These are phyloP conservation scores for Hypoxylon sp. DNA, from an alignment of 2,329 filamentous ascomycete species.

Conservation along the genomic window DNA sequence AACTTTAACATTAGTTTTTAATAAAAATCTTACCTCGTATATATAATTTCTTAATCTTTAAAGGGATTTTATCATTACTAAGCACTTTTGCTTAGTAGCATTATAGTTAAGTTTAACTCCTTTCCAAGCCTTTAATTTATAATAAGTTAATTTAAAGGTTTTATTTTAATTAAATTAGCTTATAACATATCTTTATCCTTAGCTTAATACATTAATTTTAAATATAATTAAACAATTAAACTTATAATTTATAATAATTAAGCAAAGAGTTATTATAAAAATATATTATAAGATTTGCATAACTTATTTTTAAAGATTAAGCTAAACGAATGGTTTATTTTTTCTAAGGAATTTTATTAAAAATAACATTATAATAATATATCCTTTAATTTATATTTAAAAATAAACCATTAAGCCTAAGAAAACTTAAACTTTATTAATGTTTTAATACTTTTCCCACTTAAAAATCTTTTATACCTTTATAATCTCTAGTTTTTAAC, in stretches of 20 bases:
- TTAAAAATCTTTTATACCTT: background rate
- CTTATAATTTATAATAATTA: too few species aligned
- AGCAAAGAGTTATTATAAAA: too few species aligned
- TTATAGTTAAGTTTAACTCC: background rate
- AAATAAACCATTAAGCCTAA: background rate
- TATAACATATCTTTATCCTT: background rate
- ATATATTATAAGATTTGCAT: background rate
- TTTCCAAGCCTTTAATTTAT: background rate
- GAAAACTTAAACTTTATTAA: background rate
- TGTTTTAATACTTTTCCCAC: background rate
- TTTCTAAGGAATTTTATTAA: background rate
- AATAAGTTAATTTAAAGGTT: background rate
- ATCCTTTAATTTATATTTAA: slow-evolving; percentile 1
- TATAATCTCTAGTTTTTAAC: background rate
- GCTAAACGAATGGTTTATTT: background rate
- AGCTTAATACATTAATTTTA: background rate
- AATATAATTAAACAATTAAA: background rate
- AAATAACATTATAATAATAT: background rate
- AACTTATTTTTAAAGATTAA: background rate
- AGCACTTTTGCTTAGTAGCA: background rate
- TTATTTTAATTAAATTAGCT: background rate
- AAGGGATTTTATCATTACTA: background rate
- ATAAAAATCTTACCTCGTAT: background rate
- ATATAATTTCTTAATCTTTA: background rate
- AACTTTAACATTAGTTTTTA: background rate